Conservation (phyloP, 495 filamentous ascomycete species). For the Aspergillus carlsbadensis region DNA sequence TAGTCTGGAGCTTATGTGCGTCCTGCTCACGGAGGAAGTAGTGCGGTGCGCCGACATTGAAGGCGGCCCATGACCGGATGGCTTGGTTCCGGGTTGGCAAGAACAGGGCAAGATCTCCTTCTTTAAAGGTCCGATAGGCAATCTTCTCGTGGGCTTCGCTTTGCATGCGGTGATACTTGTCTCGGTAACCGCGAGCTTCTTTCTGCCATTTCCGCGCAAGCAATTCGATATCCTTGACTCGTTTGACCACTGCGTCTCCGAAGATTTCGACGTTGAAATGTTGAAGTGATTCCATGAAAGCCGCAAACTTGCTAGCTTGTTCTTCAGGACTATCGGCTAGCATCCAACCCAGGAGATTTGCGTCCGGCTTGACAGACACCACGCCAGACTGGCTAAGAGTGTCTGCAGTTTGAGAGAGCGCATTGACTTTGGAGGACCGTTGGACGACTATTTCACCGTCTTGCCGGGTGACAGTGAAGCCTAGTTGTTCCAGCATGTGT, state of each 20-base stretch:
- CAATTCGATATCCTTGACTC: conserved; percentile 85
- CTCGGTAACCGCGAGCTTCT: conserved; percentile 81
- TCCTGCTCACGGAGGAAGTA: conserved; percentile 96
- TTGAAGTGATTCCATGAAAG: conserved; percentile 66
- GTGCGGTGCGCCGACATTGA: conserved; percentile 95
- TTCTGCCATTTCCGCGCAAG: conserved; percentile 87
- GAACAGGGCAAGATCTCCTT: conserved; percentile 94
- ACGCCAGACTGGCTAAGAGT: conserved; percentile 61
- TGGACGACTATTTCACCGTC: conserved; percentile 75
- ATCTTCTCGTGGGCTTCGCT: conserved; percentile 95
- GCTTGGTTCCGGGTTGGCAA: conserved; percentile 91
- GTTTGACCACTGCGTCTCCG: conserved; percentile 76
- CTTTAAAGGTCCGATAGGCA: conserved; percentile 93
- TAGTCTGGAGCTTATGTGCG: conserved; percentile 71
- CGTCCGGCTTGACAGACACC: conserved; percentile 53
- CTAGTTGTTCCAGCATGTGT: conserved; percentile 78
- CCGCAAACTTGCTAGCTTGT: conserved; percentile 68
- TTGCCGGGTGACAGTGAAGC: conserved; percentile 74
- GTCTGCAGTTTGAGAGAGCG: conserved; percentile 55
- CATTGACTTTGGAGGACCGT: conserved; percentile 65
- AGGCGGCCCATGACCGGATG: conserved; percentile 94
- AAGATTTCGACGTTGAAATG: conserved; percentile 81
- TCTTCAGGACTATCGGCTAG: conserved; percentile 60
- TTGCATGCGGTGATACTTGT: conserved; percentile 80
- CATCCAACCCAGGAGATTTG: conserved; percentile 76